Evolutionary conservation across 805 yeast genomes (phyloP).

Genomic region (Clavispora asparagi): DNA sequence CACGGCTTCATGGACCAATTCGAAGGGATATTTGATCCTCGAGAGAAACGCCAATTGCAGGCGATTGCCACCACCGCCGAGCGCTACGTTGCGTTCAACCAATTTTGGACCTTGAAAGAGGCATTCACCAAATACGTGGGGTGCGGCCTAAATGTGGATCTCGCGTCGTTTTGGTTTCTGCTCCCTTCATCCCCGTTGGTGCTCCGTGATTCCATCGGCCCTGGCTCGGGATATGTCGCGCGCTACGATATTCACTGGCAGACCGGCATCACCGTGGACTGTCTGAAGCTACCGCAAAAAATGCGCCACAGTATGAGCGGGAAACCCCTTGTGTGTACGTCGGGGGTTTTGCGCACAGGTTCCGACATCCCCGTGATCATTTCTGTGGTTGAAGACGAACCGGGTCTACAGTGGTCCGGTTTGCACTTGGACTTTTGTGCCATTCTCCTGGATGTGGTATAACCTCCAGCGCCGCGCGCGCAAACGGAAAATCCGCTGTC

Average conservation of each 20-base stretch:
- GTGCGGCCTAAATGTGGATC: constrained; percentile 37
- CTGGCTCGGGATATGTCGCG: not conserved
- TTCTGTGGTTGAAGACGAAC: not conserved
- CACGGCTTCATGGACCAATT: constrained; percentile 31
- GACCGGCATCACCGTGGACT: constrained; percentile 5
- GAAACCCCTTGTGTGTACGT: not conserved
- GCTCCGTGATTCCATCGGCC: not conserved
- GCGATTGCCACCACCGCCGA: constrained; percentile 5
- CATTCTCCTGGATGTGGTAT: not conserved
- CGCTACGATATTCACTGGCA: constrained; percentile 3
- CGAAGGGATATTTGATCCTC: constrained; percentile 34
- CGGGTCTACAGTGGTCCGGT: not conserved
- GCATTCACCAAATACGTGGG: constrained; percentile 67
- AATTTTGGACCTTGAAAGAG: constrained; percentile 78
- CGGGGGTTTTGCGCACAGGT: not conserved
- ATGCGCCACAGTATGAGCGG: not conserved
- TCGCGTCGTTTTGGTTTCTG: constrained; percentile 8
- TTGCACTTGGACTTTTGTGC: not conserved
- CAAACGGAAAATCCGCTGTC: not conserved
- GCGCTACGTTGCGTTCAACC: constrained; percentile 40
- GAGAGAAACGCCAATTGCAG: constrained; percentile 30
- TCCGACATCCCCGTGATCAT: not conserved
- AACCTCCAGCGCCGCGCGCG: not conserved
- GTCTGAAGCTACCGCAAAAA: not conserved
- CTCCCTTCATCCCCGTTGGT: not conserved